Percentiles rank a stretch among this genome's conserved stretches.
Conservation (phyloP, 306 rosid species). For the Gleditsia sinensis region DNA sequence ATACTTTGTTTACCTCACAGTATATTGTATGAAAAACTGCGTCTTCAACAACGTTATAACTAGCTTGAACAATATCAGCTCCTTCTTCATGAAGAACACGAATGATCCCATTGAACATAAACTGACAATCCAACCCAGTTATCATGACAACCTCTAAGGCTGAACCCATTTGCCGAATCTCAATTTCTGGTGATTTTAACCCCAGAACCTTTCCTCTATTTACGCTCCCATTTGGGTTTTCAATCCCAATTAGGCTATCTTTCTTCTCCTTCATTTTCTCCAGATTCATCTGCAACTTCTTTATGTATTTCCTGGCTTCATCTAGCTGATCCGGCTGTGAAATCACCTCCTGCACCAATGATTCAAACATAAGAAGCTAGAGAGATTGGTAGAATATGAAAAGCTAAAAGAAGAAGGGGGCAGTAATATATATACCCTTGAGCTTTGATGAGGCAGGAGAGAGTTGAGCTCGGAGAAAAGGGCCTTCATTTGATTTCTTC, state of each 20-base stretch:
- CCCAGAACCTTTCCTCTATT: not conserved
- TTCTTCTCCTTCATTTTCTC: slow-evolving; percentile 63
- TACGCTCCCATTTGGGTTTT: not conserved
- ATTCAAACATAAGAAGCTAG: not conserved
- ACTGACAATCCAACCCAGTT: slow-evolving; percentile 55
- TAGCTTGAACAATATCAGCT: slow-evolving; percentile 56
- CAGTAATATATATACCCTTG: too few relatives aligned
- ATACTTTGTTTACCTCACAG: slow-evolving; percentile 43
- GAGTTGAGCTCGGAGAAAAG: not conserved
- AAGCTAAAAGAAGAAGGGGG: too few relatives aligned
- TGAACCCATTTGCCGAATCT: slow-evolving; percentile 50
- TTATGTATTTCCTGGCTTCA: slow-evolving; percentile 58
- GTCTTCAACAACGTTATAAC: slow-evolving; percentile 46
- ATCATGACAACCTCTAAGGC: slow-evolving; percentile 46
- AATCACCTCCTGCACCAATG: slow-evolving; percentile 38
- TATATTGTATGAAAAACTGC: slow-evolving; percentile 55
- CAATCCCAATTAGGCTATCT: slow-evolving; percentile 29
- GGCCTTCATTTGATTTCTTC: slow-evolving; percentile 6
- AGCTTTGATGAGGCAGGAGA: not conserved
- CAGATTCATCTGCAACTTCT: slow-evolving; percentile 53
- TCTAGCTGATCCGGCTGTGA: slow-evolving; percentile 57
- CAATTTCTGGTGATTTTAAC: slow-evolving; percentile 41
- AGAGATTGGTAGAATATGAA: too few relatives aligned
- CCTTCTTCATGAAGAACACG: slow-evolving; percentile 58
- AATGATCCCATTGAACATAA: slow-evolving; percentile 46